These are phyloP conservation scores for Picea engelmannii DNA, from an alignment of 83 land plant species.

Conservation along the genomic window DNA sequence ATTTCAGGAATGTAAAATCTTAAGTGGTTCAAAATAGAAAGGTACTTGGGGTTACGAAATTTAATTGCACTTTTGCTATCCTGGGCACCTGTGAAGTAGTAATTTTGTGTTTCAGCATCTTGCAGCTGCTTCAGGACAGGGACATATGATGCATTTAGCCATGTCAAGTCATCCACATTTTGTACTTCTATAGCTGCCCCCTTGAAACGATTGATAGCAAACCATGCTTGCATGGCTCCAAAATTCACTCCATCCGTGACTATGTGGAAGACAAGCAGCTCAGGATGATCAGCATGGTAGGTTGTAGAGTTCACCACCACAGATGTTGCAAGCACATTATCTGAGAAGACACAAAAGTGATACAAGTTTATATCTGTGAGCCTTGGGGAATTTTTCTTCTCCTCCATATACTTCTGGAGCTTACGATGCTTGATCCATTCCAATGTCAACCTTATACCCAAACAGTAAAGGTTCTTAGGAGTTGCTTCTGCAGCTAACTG, in stretches of 20 bases:
- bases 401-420: slow-evolving; percentile 30
- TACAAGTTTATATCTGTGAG: slow-evolving; percentile 51
- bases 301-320: slow-evolving; percentile 77
- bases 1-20: slow-evolving; percentile 78
- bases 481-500: slow-evolving; percentile 80
- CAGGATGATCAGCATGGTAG: slow-evolving; percentile 55
- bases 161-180: slow-evolving; percentile 60
- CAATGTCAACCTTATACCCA: slow-evolving; percentile 53
- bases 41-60: slow-evolving; percentile 76
- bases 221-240: slow-evolving; percentile 73
- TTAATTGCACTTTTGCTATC: slow-evolving; percentile 57
- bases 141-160: slow-evolving; percentile 80
- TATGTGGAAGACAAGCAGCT: slow-evolving; percentile 59
- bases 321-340: slow-evolving; percentile 69
- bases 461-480: slow-evolving; percentile 70
- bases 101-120: slow-evolving; percentile 65
- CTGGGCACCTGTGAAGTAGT: slow-evolving; percentile 55
- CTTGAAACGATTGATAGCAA: slow-evolving; percentile 48
- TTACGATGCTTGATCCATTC: slow-evolving; percentile 46
- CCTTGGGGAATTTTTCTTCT: slow-evolving; percentile 23
- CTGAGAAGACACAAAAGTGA: slow-evolving; percentile 73
- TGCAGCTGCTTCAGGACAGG: slow-evolving; percentile 82
- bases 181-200: slow-evolving; percentile 68
- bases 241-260: slow-evolving; percentile 76
- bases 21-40: slow-evolving; percentile 74